Evolutionary conservation across 208 protist genomes (phyloP).

Genomic region (Phytomonas serpens): DNA sequence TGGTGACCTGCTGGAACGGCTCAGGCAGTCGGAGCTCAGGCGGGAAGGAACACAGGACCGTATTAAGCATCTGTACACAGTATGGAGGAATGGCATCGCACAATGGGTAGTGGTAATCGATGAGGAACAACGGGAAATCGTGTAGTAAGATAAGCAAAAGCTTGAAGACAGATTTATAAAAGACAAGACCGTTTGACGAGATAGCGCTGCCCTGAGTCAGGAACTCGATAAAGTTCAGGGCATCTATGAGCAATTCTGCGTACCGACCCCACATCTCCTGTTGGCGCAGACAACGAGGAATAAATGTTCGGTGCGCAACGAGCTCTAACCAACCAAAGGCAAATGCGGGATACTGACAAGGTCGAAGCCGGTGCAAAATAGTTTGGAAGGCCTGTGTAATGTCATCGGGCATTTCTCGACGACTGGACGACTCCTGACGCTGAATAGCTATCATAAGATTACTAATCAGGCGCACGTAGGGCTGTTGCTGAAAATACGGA

Average conservation of each 20-base stretch:
- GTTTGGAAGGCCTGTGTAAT: slow-evolving; percentile 87
- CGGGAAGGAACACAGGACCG: slow-evolving; percentile 96
- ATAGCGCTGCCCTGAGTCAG: slow-evolving; percentile 51
- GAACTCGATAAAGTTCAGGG: slow-evolving; percentile 69
- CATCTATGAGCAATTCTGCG: slow-evolving; percentile 56
- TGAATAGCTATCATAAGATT: slow-evolving; percentile 88
- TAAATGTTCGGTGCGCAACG: slow-evolving; percentile 94
- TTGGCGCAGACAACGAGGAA: slow-evolving; percentile 93
- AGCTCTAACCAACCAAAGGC: slow-evolving; percentile 98
- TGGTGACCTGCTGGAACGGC: slow-evolving; percentile 74
- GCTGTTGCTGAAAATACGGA: slow-evolving; percentile 95
- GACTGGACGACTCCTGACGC: slow-evolving; percentile 33
- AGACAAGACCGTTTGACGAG: slow-evolving; percentile 63
- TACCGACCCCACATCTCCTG: slow-evolving; percentile 46
- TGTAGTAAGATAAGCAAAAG: slow-evolving; percentile 97
- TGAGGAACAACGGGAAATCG: slow-evolving; percentile 99
- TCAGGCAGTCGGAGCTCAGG: slow-evolving; percentile 94
- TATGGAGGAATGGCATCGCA: slow-evolving; percentile 93
- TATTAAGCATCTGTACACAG: slow-evolving; percentile 98
- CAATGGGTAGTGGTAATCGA: slow-evolving; percentile 95
- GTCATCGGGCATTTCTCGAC: slow-evolving; percentile 39
- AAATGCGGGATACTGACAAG: slow-evolving; percentile 94
- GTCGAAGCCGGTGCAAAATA: slow-evolving; percentile 84
- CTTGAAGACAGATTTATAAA: slow-evolving; percentile 89
- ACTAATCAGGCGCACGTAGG: slow-evolving; percentile 94